Evolutionary conservation across 2,329 filamentous ascomycete species (phyloP), one percentile per base, ranked within the genome.

Genomic region (Blastomyces silverae): DNA sequence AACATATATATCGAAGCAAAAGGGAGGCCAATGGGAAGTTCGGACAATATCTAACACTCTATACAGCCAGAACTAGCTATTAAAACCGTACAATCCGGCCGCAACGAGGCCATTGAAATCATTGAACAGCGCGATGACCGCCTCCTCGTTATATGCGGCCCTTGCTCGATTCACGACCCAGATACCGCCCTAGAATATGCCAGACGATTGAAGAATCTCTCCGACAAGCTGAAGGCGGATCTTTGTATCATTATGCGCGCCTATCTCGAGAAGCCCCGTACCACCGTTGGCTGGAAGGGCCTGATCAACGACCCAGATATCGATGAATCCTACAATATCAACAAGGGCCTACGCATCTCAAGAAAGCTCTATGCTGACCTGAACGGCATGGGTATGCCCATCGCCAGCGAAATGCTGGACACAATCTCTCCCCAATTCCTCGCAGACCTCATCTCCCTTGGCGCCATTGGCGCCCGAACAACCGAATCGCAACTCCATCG

Each of bases 301-400:
- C 84, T 99, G 77, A 97, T 99, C 84, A 99, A 99, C 80, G 94
- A 99, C 78, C 94, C 94, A 2, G 92, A 97, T 73, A 96, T 99
- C 76, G 91, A 99, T 78, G 89, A 94, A 77, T 94, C 89, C 74
- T 99, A 90, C 88, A 87, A 96, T 81, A 99, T 99, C 83, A 99
- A 99, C 87, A 97, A 97, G 84, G 94, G 94, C 63, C 85, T 99
- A 64, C 87, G 91, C 39, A 87, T 96, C 65, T 93, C 90, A n/a
- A 86, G 94, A 72, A 89, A 96, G 80, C 84, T 99, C 75, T 99
- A 97, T 82, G 87, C 89, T 72, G 92, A 97, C 74, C 83, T 99
- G 67, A 99, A 93, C 46, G 83, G 83, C 67, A 83, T 84, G 69
- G 94, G 94, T 71, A 92, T 99, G 85, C 94, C 94, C 66, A 95